These are phyloP conservation scores for Erodium maritimum DNA, from an alignment of 345 rosid species.

Conservation along the genomic window DNA sequence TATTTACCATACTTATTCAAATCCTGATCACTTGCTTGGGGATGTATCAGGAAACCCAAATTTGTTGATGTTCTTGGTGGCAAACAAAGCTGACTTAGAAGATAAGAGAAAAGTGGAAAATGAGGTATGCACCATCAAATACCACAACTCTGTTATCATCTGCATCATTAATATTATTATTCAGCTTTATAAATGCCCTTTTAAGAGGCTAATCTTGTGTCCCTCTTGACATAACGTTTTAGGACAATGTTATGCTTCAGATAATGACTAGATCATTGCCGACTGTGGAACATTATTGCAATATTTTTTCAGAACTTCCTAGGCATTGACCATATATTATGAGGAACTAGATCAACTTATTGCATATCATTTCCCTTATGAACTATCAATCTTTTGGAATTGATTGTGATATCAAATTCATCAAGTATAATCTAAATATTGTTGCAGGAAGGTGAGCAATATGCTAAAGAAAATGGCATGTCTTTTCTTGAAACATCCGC, in stretches of 20 bases:
- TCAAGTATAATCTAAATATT: slow-evolving; percentile 1
- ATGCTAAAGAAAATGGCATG: slow-evolving; percentile 56
- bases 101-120: slow-evolving; percentile 46
- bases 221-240: no score
- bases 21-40: not conserved
- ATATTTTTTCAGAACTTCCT: no score
- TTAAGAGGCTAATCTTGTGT: not conserved
- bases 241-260: no score
- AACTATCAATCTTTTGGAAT: no score
- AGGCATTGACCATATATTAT: no score
- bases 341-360: no score
- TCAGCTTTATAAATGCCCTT: not conserved
- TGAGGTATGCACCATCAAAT: slow-evolving; percentile 30
- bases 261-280: no score
- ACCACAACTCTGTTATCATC: not conserved
- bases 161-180: no score
- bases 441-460: slow-evolving; percentile 54
- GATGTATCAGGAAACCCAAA: slow-evolving; percentile 46
- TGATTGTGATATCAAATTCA: no score
- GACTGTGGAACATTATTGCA: no score
- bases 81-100: slow-evolving; percentile 62
- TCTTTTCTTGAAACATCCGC: slow-evolving; percentile 63
- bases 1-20: not conserved
- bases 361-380: no score
- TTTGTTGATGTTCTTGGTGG: slow-evolving; percentile 55